A percentile compares a stretch with the other conserved stretches of the same genome.
Evolutionary conservation across 2,329 filamentous ascomycete species (phyloP).

Genomic region (Setomelanomma holmii): DNA sequence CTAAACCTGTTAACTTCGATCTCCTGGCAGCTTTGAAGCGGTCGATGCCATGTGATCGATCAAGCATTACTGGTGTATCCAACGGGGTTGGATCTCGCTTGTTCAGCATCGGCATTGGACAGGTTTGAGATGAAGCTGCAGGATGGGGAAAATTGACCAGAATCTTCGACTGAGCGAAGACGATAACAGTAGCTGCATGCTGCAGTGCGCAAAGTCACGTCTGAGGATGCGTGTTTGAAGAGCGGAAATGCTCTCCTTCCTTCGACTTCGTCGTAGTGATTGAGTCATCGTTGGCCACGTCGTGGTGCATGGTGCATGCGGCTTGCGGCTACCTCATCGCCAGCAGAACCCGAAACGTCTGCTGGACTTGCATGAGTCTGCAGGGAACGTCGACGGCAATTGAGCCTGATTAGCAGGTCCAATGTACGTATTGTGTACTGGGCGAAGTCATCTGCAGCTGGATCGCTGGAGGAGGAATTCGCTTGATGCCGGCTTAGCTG

Average conservation of each 20-base stretch:
- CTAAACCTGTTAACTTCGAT: conserved; percentile 8
- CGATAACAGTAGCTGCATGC: conserved; percentile 14
- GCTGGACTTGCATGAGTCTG: conserved; percentile 22
- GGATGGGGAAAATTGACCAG: conserved; percentile 8
- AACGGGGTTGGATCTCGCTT: conserved; percentile 16
- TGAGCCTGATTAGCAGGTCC: conserved; percentile 7
- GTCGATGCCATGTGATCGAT: conserved; percentile 27
- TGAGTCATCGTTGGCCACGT: conserved; percentile 47
- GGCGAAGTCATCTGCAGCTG: background rate
- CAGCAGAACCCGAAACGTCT: conserved; percentile 41
- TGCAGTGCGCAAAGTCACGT: conserved; percentile 4
- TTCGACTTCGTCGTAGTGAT: conserved; percentile 19
- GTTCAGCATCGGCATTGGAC: conserved; percentile 24
- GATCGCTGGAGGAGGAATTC: conserved; percentile 8
- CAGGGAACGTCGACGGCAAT: conserved; percentile 26
- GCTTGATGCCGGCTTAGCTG: conserved; percentile 29
- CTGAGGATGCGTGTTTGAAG: background rate
- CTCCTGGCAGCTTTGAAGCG: conserved; percentile 10
- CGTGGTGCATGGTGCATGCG: conserved; percentile 41
- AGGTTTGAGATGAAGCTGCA: conserved; percentile 27
- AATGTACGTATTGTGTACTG: background rate
- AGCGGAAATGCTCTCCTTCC: conserved; percentile 2
- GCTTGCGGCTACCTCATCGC: too few relatives aligned
- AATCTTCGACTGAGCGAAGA: background rate
- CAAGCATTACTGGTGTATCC: too few relatives aligned